Evolutionary conservation across 2,329 filamentous ascomycete genomes (phyloP), one percentile per base, ranked within the genome.

Genomic region (Aspergillus luchuensis): DNA sequence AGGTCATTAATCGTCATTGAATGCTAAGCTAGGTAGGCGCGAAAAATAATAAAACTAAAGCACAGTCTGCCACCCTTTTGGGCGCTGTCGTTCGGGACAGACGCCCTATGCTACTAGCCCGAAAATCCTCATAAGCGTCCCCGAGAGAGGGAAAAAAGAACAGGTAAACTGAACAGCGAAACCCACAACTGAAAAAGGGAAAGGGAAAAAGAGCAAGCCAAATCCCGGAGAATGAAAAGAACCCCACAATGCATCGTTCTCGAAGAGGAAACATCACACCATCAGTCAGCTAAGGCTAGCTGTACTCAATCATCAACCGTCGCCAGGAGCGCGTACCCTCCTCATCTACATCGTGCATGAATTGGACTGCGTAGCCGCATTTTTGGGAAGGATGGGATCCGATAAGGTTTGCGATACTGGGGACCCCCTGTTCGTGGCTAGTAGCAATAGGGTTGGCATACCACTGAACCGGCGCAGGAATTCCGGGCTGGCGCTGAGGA

Each of bases 261-360:
- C 2, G 15, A 39, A 55, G 28, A 25, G 21, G 17, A 53, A 28
- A 45, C 21, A 45, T 43, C 47, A 28, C 38, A 52, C 19, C 39
- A 39, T 17, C 39, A 17, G 23, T 66, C 65, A 77, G 41, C 63
- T 36, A 13, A 30, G 33, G 33, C 33, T 71, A 45, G 41, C 19
- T 71, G 61, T 76, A 78, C 57, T 78, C 75, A 10, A 77, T 62
- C 50, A 77, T 70, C 47, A 72, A 66, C 23, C 76, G 67, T 60
- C 67, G 70, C 71, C 73, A 78, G 28, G 68, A 72, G 21, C 74
- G 70, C 23, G 63, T 58, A 8, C 73, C 74, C 15, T 74, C 67
- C 19, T 60, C 63, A 56, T 75, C 74, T 23, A 62, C 65, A 51
- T 74, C 68, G 10, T 64, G 67, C 61, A 76, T 67, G 50, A 72